Base-by-base conservation (phyloP, 1,139 yeast species). In the Hyphopichia wangnamkhiaoensis region DNA sequence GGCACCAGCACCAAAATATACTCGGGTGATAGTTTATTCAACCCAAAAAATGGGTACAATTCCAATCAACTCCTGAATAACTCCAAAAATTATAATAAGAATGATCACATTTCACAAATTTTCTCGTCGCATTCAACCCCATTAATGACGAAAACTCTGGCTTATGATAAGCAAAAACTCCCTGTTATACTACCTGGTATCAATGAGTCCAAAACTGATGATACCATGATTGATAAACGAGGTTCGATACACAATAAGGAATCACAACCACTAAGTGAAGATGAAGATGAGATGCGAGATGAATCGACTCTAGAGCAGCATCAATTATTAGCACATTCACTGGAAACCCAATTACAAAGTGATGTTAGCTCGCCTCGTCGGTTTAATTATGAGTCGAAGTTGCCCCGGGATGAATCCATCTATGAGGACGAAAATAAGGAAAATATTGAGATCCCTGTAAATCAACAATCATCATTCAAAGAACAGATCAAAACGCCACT, bases 81-180 rank as follows among this genome's bases (percentile, higher is more conserved):
- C n/a, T n/a, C n/a, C n/a, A n/a, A 27, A 10, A 24, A 31, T 23
- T 17, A 19, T 15, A 4, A 33, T 18, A 32, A 34, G 15, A 34
- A 35, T 10, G 33, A 40, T 21, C 29, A 37, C 39, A 47, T 31
- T 25, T 36, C 45, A 21, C 42, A 45, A 9, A 38, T 44, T 29
- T 47, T 59, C 8, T 55, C 64, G 12, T 59, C 67, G 2, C 71
- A 65, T 40, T 61, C 68, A 4, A 63, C 71, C 0, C 71, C 71
- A 1, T 46, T 63, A 30, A 35, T 45, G 31, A 8, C 36, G n/a
- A 39, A 44, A 34, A 31, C 25, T 43, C 45, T 31, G 30, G 29
- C 28, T 18, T 38, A 21, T 21, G 16, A 33, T 15, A 7, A 10
- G 8, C 12, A 19, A 31, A 18, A 17, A 15, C n/a, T n/a, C n/a